phyloP scores from a whole-genome alignment of 2,329 filamentous ascomycete species.

The Penicillium sp. region DNA sequence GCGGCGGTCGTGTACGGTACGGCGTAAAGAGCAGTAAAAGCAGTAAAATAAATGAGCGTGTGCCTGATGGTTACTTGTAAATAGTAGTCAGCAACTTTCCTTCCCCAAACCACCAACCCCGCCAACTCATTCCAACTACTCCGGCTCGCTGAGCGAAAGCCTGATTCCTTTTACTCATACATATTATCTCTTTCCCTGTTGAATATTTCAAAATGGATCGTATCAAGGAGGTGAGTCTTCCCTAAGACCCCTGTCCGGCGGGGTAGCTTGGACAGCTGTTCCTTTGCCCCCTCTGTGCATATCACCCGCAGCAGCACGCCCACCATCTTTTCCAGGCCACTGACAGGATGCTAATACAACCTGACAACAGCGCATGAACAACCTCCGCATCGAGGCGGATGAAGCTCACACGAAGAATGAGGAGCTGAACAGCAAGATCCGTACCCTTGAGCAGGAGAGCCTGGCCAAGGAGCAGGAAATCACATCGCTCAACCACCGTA shows the following conservation, averaged over 20 bases:
- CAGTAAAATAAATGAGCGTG: neutral
- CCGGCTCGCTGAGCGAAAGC: constrained; percentile 41
- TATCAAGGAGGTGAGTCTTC: constrained; percentile 77
- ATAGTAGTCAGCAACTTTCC: constrained; percentile 10
- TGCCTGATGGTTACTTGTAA: constrained; percentile 2
- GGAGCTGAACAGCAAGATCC: constrained; percentile 84
- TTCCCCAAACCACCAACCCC: constrained; percentile 22
- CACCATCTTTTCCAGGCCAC: constrained; percentile 19
- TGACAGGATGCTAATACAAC: constrained; percentile 10
- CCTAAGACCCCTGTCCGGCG: constrained; percentile 33
- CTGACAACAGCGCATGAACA: constrained; percentile 79
- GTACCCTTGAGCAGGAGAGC: constrained; percentile 90
- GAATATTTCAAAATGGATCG: constrained; percentile 68
- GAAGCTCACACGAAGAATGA: constrained; percentile 78
- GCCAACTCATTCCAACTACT: constrained; percentile 12
- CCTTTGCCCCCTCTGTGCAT: constrained; percentile 21
- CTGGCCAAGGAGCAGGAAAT: constrained; percentile 97
- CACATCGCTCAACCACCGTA: constrained; percentile 93
- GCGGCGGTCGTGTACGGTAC: constrained; percentile 5
- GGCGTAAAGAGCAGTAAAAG: neutral
- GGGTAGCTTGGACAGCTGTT: constrained; percentile 38
- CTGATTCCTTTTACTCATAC: constrained; percentile 34
- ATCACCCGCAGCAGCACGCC: constrained; percentile 4
- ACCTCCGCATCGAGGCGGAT: constrained; percentile 91
- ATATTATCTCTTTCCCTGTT: constrained; percentile 22